Percentiles rank a stretch among this genome's conserved stretches.
Evolutionary conservation across 2,329 filamentous ascomycete genomes (phyloP).

Genomic region (Aureobasidium sp.): DNA sequence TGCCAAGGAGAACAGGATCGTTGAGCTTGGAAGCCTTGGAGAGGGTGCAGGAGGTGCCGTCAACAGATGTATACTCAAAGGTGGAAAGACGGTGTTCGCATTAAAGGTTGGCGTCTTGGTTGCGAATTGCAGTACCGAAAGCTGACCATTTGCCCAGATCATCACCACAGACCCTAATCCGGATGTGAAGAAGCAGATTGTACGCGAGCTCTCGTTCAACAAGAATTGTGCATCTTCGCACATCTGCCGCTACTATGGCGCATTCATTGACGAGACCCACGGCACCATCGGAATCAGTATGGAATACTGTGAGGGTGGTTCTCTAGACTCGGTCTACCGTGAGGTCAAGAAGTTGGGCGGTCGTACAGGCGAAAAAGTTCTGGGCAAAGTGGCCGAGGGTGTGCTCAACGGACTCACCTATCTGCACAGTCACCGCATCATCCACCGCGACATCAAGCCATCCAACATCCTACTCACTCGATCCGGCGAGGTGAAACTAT

Average conservation of each 20-base stretch:
- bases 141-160: slow-evolving; percentile 51
- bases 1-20: slow-evolving; percentile 78
- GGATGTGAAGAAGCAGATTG: slow-evolving; percentile 96
- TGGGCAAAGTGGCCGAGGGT: slow-evolving; percentile 93
- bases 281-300: slow-evolving; percentile 97
- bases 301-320: slow-evolving; percentile 98
- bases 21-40: slow-evolving; percentile 81
- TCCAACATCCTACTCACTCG: slow-evolving; percentile 93
- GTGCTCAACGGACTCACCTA: slow-evolving; percentile 92
- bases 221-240: slow-evolving; percentile 93
- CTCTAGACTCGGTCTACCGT: slow-evolving; percentile 91
- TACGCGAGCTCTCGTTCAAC: slow-evolving; percentile 94
- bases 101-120: slow-evolving; percentile 61
- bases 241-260: slow-evolving; percentile 96
- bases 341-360: slow-evolving; percentile 95
- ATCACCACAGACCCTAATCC: slow-evolving; percentile 98
- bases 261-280: slow-evolving; percentile 91
- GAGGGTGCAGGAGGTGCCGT: slow-evolving; percentile 95
- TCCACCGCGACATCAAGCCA: slow-evolving; percentile 97
- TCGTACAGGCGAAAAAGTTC: slow-evolving; percentile 90
- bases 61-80: slow-evolving; percentile 80
- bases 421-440: slow-evolving; percentile 91
- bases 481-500: slow-evolving; percentile 90
- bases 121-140: slow-evolving; percentile 1
- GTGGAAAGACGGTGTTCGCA: slow-evolving; percentile 90